A percentile compares a stretch with the other conserved stretches of the same genome.
These are phyloP conservation scores for Bromus sterilis DNA, from an alignment of 176 grass and related monocot species.

Conservation along the genomic window DNA sequence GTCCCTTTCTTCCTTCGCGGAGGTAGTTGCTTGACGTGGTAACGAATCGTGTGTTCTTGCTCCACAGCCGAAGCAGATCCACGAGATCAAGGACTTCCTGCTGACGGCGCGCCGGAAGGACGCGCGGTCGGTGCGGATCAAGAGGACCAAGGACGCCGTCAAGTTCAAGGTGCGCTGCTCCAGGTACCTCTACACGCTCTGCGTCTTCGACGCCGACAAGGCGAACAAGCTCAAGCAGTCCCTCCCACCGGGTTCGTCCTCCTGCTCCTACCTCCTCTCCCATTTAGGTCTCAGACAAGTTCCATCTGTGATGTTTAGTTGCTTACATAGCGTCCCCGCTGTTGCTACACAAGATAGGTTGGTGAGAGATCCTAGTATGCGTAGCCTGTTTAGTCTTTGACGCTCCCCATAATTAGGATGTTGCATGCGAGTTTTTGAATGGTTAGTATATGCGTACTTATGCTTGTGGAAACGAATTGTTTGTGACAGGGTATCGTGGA, in stretches of 20 bases:
- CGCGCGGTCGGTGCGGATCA: slow-evolving; percentile 67
- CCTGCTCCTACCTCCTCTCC: background rate
- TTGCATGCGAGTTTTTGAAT: background rate
- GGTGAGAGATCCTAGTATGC: background rate
- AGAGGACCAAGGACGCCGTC: slow-evolving; percentile 70
- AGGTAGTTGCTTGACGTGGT: background rate
- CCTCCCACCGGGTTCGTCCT: slow-evolving; percentile 52
- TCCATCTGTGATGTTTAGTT: background rate
- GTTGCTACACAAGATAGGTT: background rate
- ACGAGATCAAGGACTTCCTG: slow-evolving; percentile 92
- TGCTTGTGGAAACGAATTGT: background rate
- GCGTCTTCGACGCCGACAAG: slow-evolving; percentile 79
- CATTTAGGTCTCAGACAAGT: background rate
- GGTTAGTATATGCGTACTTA: background rate
- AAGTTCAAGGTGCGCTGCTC: slow-evolving; percentile 89
- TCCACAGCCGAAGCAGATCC: slow-evolving; percentile 76
- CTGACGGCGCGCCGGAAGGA: slow-evolving; percentile 82
- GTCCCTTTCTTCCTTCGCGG: background rate
- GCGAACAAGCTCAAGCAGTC: slow-evolving; percentile 88
- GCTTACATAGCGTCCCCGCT: background rate
- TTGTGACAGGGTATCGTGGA: background rate
- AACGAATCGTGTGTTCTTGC: background rate
- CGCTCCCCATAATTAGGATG: background rate
- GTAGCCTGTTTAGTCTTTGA: background rate
- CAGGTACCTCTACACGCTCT: slow-evolving; percentile 84